These are phyloP conservation scores for Metschnikowia kofuensis DNA, from an alignment of 805 yeast species.

Conservation along the genomic window DNA sequence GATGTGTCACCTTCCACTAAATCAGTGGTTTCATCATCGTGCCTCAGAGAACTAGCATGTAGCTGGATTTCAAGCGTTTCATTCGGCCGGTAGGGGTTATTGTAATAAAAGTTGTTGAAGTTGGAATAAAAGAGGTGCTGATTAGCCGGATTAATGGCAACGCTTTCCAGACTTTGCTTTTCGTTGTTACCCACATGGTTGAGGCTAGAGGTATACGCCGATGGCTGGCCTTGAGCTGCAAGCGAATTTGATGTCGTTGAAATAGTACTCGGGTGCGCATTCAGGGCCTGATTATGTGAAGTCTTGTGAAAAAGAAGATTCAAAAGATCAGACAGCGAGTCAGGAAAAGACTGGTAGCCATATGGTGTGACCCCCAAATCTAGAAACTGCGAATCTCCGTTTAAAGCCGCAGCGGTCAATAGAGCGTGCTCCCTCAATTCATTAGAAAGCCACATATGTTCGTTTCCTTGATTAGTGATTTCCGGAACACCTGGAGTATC, in stretches of 20 bases:
- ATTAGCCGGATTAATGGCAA: conserved; percentile 31
- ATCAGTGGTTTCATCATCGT: conserved; percentile 32
- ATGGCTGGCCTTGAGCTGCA: background rate
- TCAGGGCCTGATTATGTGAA: conserved; percentile 15
- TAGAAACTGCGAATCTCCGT: conserved; percentile 56
- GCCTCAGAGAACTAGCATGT: conserved; percentile 35
- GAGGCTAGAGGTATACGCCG: conserved; percentile 2
- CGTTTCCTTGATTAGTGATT: conserved; percentile 25
- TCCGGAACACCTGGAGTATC: conserved; percentile 4
- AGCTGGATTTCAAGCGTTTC: conserved; percentile 41
- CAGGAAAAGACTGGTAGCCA: conserved; percentile 13
- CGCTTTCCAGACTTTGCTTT: conserved; percentile 10
- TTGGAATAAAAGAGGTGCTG: conserved; percentile 38
- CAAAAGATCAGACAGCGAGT: conserved; percentile 44
- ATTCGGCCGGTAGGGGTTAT: conserved; percentile 37
- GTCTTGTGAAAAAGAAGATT: conserved; percentile 53
- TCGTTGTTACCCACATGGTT: conserved; percentile 6
- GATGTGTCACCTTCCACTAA: conserved; percentile 32
- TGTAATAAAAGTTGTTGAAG: conserved; percentile 37
- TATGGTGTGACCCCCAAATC: conserved; percentile 41
- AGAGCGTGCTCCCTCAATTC: conserved; percentile 72
- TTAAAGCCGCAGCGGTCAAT: conserved; percentile 68
- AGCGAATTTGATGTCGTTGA: background rate
- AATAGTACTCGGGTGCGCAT: background rate
- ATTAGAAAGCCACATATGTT: conserved; percentile 67